A percentile compares a stretch with the other conserved stretches of the same genome.
phyloP scores from a whole-genome alignment of 1,284 basidiomycete species.

The Ustilago trichophora region DNA sequence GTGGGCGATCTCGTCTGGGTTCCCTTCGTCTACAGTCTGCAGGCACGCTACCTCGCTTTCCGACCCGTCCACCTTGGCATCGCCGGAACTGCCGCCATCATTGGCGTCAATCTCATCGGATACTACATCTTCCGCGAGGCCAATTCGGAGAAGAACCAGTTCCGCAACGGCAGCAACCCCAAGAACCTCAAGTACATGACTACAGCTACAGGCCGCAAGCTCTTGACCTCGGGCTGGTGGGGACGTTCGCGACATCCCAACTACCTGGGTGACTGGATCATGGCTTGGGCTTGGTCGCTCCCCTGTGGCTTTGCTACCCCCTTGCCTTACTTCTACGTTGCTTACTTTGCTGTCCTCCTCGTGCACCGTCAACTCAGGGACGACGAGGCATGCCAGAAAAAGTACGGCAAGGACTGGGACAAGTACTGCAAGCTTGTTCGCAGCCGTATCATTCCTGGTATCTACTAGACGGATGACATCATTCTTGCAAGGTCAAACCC shows the following conservation, averaged over 20 bases:
- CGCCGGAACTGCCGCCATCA: conserved; percentile 73
- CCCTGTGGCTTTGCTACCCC: conserved; percentile 91
- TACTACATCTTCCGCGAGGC: conserved; percentile 90
- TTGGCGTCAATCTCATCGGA: conserved; percentile 78
- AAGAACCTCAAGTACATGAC: conserved; percentile 87
- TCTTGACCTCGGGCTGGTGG: conserved; percentile 98
- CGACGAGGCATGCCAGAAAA: conserved; percentile 83
- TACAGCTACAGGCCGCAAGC: conserved; percentile 85
- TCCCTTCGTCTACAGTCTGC: conserved; percentile 91
- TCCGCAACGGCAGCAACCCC: conserved; percentile 90
- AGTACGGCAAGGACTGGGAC: conserved; percentile 79
- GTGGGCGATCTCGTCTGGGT: conserved; percentile 94
- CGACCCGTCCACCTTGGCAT: conserved; percentile 81
- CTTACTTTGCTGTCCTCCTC: conserved; percentile 86
- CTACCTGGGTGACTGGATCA: conserved; percentile 79
- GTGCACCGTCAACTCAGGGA: conserved; percentile 90
- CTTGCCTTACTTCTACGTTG: conserved; percentile 93
- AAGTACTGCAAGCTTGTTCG: conserved; percentile 49
- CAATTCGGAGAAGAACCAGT: conserved; percentile 95
- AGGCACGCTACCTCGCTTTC: conserved; percentile 93
- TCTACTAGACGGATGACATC: too few relatives aligned
- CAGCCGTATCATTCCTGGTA: conserved; percentile 43
- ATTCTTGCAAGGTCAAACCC: too few relatives aligned
- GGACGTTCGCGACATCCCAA: conserved; percentile 87
- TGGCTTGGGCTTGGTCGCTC: conserved; percentile 92